Base-by-base conservation (phyloP, 805 yeast genomes). In the Cyberlindnera sargentensis region DNA sequence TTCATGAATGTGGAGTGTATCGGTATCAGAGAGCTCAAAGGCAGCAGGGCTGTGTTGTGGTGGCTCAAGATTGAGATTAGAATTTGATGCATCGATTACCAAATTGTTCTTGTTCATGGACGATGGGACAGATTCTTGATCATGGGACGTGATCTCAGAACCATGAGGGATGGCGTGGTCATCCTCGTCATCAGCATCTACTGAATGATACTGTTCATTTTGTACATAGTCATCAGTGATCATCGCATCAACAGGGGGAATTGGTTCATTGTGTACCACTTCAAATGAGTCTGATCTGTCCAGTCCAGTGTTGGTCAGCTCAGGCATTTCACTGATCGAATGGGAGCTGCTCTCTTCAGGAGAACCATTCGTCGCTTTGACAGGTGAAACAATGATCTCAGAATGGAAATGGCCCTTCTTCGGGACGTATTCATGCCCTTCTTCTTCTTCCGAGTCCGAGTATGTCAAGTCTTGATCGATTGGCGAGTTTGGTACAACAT, bases 1-100 rank as follows among this genome's bases (percentile, higher is more conserved):
- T 23, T 44, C 51, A 26, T 42, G 48, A 20, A 55, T 49, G 23
- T 57, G 60, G 24, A 50, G 38, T 6, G 60, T 49, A 34, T 57
- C 62, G 1, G 57, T 37, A 39, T 53, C 60, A 8, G 60, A 50
- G 11, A 50, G 42, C 6, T 50, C 50, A 20, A 40, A 39, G 3
- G 34, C 23, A 5, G 40, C 41, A n/a, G 54, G 51, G 31, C 53
- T 48, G 24, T 34, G 30, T 4, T 42, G 45, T 20, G 47, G 45
- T n/a, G 39, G 31, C 8, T 42, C 40, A 15, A 43, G 29, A 8
- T 34, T 34, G 10, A 15, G 27, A 36, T 8, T 24, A 4, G 30
- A 25, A 24, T 11, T 23, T 9, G 47, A 43, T 24, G 44, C 34
- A 8, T 46, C 38, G n/a, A 46, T 39, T 5, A 44, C 32, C 11